Evolutionary conservation across 768 basidiomycete species (phyloP), one percentile per base, ranked within the genome.

Genomic region (Termitomyces sp.): DNA sequence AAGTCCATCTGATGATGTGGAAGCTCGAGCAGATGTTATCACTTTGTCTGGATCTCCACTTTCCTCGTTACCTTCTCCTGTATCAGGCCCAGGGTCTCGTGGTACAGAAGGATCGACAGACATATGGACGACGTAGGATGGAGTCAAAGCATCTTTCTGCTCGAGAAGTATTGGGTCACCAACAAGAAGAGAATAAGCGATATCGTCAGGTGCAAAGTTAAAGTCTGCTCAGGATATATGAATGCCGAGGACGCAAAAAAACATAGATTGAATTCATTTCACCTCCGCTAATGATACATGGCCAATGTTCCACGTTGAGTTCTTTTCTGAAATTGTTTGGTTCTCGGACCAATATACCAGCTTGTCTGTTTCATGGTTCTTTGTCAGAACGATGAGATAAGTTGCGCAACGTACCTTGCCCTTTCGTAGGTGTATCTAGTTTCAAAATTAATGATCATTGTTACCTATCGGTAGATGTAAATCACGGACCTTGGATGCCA

Each of bases 201-300:
- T 78, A 67, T 95, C 94, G 60, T 79, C 80, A 0, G 96, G 96
- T 14, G 84, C 72, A 54, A 92, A 91, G 70, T 98, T 98, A 74
- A 97, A 94, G 71, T 98, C 95, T 95, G 54, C 7, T 43, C 18
- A 34, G 32, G 51, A 26, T 57, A 24, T 34, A 60, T 48, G n/a
- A 48, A 58, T 37, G 18, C 44, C 18, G 42, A n/a, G 3, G 18
- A 36, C 36, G 16, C 26, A 40, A 59, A 13, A 26, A 8, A 24
- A 36, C 27, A n/a, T 18, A 50, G 50, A 2, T 26, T 14, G 16
- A 20, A 39, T 16, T 30, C 10, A 18, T 26, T 48, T 65, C 68
- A 92, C 95, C 95, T 69, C 95, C 95, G 0, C 89, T 85, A 39
- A 97, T 75, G 56, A 95, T 75, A 56, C 87, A 87, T 0, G 94